These are phyloP conservation scores for Aspergillus avenaceus DNA, from an alignment of 495 filamentous ascomycete genomes.

Conservation along the genomic window DNA sequence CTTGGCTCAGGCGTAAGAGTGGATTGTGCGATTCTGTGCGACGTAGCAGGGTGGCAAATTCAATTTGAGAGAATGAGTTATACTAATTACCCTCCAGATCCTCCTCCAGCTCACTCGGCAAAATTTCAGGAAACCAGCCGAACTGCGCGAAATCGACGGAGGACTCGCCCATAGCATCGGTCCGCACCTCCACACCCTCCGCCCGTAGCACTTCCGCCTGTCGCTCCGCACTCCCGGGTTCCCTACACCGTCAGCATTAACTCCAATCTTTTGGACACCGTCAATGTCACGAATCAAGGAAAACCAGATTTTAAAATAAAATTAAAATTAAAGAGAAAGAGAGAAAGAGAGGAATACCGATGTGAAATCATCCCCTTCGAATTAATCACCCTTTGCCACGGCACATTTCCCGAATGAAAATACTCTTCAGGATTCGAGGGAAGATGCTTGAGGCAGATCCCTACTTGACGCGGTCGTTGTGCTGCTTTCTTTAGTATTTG, in stretches of 20 bases:
- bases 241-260: slow-evolving; percentile 43
- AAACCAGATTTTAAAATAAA: slow-evolving; percentile 1
- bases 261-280: no score
- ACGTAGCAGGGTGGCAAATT: slow-evolving; percentile 5
- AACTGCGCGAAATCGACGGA: slow-evolving; percentile 61
- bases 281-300: no score
- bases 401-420: slow-evolving; percentile 74
- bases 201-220: slow-evolving; percentile 63
- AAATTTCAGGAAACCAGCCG: slow-evolving; percentile 69
- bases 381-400: slow-evolving; percentile 93
- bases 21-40: slow-evolving; percentile 8
- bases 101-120: slow-evolving; percentile 33
- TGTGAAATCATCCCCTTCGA: slow-evolving; percentile 79
- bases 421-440: slow-evolving; percentile 41
- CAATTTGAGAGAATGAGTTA: no score
- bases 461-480: slow-evolving; percentile 75
- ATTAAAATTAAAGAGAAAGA: slow-evolving; percentile 3
- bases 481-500: slow-evolving; percentile 33
- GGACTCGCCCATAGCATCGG: slow-evolving; percentile 63
- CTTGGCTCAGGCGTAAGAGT: no score
- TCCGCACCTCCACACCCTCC: slow-evolving; percentile 67
- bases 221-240: slow-evolving; percentile 60
- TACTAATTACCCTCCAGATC: slow-evolving; percentile 3
- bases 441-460: slow-evolving; percentile 82
- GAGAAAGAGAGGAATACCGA: slow-evolving; percentile 48